Evolutionary conservation across 768 basidiomycete species (phyloP).

Genomic region (Lactifluus hygrophoroides): DNA sequence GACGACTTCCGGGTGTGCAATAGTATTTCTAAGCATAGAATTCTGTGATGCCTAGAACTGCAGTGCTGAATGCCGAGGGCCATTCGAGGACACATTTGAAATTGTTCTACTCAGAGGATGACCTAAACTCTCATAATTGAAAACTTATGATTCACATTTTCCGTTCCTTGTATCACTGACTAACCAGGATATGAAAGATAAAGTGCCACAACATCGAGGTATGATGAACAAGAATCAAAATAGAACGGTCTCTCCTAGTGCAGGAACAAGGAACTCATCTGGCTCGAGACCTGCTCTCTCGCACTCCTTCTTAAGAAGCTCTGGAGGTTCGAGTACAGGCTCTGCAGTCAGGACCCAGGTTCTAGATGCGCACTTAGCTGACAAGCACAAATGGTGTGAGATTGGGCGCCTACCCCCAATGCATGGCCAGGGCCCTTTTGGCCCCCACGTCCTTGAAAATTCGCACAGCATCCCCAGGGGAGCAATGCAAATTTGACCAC

Average conservation of each 20-base stretch:
- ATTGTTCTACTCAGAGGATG: no score
- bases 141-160: no score
- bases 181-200: not conserved
- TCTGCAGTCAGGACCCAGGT: slow-evolving; percentile 48
- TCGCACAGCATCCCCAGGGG: slow-evolving; percentile 59
- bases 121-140: no score
- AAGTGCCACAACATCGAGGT: not conserved
- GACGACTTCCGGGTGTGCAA: no score
- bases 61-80: no score
- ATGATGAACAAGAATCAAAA: slow-evolving; percentile 10
- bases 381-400: not conserved
- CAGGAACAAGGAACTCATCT: slow-evolving; percentile 47
- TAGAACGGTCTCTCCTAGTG: slow-evolving; percentile 49
- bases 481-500: slow-evolving; percentile 55
- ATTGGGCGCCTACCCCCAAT: slow-evolving; percentile 47
- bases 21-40: no score
- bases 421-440: slow-evolving; percentile 56
- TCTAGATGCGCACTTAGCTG: slow-evolving; percentile 23
- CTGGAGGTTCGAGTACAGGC: slow-evolving; percentile 53
- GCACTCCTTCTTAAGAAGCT: slow-evolving; percentile 43
- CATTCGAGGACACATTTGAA: no score
- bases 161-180: not conserved
- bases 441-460: slow-evolving; percentile 58
- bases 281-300: slow-evolving; percentile 43
- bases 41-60: no score